Conservation (phyloP, 352 stramenopile species). For the Aphanomyces astaci region DNA sequence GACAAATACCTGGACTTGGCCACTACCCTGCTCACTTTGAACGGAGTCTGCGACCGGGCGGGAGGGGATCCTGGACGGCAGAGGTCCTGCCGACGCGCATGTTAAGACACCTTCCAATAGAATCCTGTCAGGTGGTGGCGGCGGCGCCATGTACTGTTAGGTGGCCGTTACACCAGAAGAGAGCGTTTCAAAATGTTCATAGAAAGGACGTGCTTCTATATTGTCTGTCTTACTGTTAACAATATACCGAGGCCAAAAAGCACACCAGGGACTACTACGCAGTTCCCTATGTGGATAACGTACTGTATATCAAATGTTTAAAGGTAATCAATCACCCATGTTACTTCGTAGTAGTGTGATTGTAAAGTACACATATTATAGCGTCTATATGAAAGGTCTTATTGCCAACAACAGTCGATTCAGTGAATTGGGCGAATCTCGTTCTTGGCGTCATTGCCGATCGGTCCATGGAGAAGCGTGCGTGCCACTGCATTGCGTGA, state of each 20-base stretch:
- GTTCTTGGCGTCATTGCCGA: not conserved
- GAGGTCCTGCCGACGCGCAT: not conserved
- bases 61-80: not conserved
- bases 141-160: not conserved
- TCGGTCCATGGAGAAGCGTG: not conserved
- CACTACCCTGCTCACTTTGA: too few relatives aligned
- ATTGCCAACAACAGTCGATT: not conserved
- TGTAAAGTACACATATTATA: too few relatives aligned
- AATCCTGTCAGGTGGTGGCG: not conserved
- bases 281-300: too few relatives aligned
- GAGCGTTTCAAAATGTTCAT: not conserved
- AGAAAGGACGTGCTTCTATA: too few relatives aligned
- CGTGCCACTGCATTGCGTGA: not conserved
- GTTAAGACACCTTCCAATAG: not conserved
- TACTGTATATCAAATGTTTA: too few relatives aligned
- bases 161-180: not conserved
- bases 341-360: too few relatives aligned
- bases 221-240: too few relatives aligned
- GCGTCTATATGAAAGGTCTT: too few relatives aligned
- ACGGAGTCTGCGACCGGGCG: too few relatives aligned
- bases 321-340: too few relatives aligned
- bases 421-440: not conserved
- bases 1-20: not conserved
- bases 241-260: too few relatives aligned
- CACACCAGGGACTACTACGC: too few relatives aligned